phyloP scores from a whole-genome alignment of 2,329 filamentous ascomycete species.

The Immersiporthe knoxdaviesiana region DNA sequence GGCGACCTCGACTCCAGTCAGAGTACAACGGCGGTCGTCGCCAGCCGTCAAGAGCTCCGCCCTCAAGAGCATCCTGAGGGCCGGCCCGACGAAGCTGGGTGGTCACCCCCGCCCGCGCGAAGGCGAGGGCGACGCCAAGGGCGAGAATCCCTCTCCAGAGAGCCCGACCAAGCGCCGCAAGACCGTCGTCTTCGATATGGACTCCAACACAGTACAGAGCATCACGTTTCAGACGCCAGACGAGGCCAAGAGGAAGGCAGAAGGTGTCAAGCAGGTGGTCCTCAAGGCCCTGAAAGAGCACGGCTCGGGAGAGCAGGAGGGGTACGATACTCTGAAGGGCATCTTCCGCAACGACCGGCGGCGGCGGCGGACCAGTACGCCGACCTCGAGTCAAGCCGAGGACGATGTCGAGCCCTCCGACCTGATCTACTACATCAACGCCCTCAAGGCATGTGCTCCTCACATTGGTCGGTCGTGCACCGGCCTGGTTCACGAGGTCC shows the following conservation, averaged over 20 bases:
- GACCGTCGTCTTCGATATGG: constrained; percentile 60
- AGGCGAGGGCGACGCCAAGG: constrained; percentile 39
- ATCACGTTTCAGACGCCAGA: constrained; percentile 57
- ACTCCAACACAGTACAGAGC: constrained; percentile 59
- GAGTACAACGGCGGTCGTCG: constrained; percentile 24
- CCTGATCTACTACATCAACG: constrained; percentile 63
- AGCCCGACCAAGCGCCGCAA: constrained; percentile 58
- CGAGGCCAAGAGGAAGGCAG: constrained; percentile 59
- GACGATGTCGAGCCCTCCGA: constrained; percentile 58
- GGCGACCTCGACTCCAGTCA: constrained; percentile 28
- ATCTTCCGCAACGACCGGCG: constrained; percentile 57
- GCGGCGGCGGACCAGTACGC: constrained; percentile 41
- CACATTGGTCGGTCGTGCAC: constrained; percentile 62
- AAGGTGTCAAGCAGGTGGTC: constrained; percentile 60
- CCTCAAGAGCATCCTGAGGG: constrained; percentile 23
- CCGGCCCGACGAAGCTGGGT: constrained; percentile 16
- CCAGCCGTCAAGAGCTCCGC: constrained; percentile 26
- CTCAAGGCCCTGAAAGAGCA: constrained; percentile 60
- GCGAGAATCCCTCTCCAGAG: constrained; percentile 43
- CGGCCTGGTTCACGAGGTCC: constrained; percentile 59
- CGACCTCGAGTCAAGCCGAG: constrained; percentile 42
- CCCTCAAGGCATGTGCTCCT: constrained; percentile 65
- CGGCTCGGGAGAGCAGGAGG: constrained; percentile 59
- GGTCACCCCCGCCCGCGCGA: constrained; percentile 21
- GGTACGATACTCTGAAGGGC: constrained; percentile 64